Percentiles rank a stretch among this genome's conserved stretches.
These are phyloP conservation scores for Debaryomyces singareniensis DNA, from an alignment of 1,139 yeast species.

Conservation along the genomic window DNA sequence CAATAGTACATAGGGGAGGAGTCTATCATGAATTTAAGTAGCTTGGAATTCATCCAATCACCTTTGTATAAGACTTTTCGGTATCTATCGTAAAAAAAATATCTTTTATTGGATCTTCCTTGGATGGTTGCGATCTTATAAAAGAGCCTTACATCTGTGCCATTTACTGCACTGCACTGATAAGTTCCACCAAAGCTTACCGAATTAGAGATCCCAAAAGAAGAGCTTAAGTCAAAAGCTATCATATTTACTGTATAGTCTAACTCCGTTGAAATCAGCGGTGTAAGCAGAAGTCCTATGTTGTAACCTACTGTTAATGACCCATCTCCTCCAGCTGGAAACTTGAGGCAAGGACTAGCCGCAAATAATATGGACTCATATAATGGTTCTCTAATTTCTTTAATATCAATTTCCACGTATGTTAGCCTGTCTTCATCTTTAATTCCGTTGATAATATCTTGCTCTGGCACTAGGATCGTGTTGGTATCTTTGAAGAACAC, in stretches of 20 bases:
- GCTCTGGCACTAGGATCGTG: slow-evolving; percentile 13
- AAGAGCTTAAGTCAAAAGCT: slow-evolving; percentile 3
- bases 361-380: slow-evolving; percentile 11
- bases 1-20: slow-evolving; percentile 12
- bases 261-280: slow-evolving; percentile 1
- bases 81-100: slow-evolving; percentile 6
- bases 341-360: slow-evolving; percentile 14
- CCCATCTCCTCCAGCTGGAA: slow-evolving; percentile 10
- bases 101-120: slow-evolving; percentile 7
- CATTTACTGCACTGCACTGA: slow-evolving; percentile 10
- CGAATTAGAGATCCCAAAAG: slow-evolving; percentile 5
- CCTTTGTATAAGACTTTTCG: slow-evolving; percentile 3
- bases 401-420: slow-evolving; percentile 3
- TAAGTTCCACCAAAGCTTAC: slow-evolving; percentile 10
- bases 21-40: slow-evolving; percentile 8
- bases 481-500: slow-evolving; percentile 15
- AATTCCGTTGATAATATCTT: slow-evolving; percentile 4
- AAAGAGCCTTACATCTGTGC: slow-evolving; percentile 12
- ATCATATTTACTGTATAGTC: not conserved
- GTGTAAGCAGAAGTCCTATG: slow-evolving; percentile 6
- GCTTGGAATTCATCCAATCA: slow-evolving; percentile 9
- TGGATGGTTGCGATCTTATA: slow-evolving; percentile 10
- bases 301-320: slow-evolving; percentile 9
- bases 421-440: slow-evolving; percentile 1
- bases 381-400: not conserved